Percentiles rank a stretch among this genome's conserved stretches.
These are phyloP conservation scores for Fusarium udum DNA, from an alignment of 2,329 filamentous ascomycete genomes.

Conservation along the genomic window DNA sequence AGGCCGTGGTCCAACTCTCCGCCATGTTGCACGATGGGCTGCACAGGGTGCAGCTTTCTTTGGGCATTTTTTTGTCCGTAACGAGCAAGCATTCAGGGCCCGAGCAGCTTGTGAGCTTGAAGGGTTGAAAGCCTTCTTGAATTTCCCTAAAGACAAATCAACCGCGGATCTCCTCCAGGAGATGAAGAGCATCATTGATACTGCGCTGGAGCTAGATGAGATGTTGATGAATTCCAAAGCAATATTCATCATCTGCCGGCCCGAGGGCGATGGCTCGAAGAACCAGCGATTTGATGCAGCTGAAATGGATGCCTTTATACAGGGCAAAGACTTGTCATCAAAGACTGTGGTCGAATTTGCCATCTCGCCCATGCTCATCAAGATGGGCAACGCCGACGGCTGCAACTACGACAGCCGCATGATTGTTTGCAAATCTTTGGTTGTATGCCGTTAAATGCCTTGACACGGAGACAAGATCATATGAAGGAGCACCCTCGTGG, in stretches of 20 bases:
- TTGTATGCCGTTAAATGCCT: neutral
- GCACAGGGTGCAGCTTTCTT: neutral
- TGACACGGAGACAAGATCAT: neutral
- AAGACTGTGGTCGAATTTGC: neutral
- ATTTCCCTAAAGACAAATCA: no score
- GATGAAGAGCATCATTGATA: neutral
- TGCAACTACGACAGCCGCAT: neutral
- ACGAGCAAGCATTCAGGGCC: neutral
- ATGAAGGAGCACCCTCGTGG: neutral
- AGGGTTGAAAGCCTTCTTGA: neutral
- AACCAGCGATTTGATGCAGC: neutral
- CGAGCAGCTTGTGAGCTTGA: fast-evolving
- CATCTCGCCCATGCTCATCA: neutral
- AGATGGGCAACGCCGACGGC: conserved; percentile 1
- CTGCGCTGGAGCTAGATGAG: neutral
- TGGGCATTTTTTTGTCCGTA: neutral
- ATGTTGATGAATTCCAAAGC: conserved; percentile 7
- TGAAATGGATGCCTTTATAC: neutral
- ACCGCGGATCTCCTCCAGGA: neutral
- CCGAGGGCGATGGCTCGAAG: neutral
- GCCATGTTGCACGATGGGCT: neutral
- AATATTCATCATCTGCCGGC: neutral
- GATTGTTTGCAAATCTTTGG: neutral
- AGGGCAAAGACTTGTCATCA: neutral
- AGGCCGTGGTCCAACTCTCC: neutral